These are phyloP conservation scores for Phytophthora podocarpi DNA, from an alignment of 352 stramenopile species.

Conservation along the genomic window DNA sequence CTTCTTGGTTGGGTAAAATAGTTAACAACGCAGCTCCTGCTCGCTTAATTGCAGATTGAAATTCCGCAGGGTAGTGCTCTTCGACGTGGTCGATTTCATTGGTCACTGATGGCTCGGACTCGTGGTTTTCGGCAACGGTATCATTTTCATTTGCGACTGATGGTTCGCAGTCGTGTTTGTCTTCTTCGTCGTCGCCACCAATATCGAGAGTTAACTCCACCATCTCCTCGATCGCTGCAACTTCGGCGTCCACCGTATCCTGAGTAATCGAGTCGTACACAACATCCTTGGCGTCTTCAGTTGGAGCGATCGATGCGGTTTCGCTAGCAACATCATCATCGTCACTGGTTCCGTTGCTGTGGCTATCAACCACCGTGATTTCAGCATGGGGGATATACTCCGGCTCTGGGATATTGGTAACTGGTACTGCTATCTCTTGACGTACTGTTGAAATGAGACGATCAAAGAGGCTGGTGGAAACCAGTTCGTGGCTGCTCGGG, in stretches of 20 bases:
- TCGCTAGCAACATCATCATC: not conserved
- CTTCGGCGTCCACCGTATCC: not conserved
- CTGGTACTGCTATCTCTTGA: too few species aligned
- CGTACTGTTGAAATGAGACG: too few species aligned
- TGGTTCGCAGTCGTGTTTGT: not conserved
- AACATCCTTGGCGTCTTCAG: too few species aligned
- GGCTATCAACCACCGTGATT: constrained; percentile 6
- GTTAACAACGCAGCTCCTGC: constrained; percentile 7
- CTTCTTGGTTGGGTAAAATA: constrained; percentile 2
- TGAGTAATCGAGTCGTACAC: too few species aligned
- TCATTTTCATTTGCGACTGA: constrained; percentile 7
- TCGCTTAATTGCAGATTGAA: constrained; percentile 11
- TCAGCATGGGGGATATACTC: constrained; percentile 8
- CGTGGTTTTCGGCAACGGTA: constrained; percentile 8
- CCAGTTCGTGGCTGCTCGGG: too few species aligned
- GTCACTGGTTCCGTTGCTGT: constrained; percentile 6
- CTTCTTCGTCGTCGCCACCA: constrained; percentile 7
- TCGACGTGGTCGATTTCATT: constrained; percentile 18
- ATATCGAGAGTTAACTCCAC: constrained; percentile 17
- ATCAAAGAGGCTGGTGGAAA: too few species aligned
- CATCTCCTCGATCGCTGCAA: constrained; percentile 15
- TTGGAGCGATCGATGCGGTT: too few species aligned
- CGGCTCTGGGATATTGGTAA: too few species aligned
- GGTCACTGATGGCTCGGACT: constrained; percentile 11
- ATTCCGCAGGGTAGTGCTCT: constrained; percentile 10